Percentiles rank a stretch among this genome's conserved stretches.
Conservation (phyloP, 345 rosid genomes). For the Eucalyptus albens region DNA sequence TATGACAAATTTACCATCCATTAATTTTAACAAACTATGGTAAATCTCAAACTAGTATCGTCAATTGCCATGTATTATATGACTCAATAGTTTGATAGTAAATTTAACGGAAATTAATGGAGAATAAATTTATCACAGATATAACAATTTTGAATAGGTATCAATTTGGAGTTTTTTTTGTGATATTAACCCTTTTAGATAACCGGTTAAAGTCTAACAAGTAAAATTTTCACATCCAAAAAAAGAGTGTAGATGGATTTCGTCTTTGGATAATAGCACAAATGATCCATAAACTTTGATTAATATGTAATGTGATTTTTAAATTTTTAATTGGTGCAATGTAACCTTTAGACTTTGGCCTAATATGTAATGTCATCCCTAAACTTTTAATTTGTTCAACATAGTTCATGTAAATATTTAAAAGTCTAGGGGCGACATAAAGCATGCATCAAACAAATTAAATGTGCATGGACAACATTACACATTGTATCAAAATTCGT, state of each 20-base stretch:
- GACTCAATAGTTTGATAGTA: too few relatives aligned
- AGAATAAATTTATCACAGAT: accelerated
- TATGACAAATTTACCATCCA: too few relatives aligned
- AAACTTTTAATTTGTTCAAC: not conserved
- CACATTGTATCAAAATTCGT: accelerated
- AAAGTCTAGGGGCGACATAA: not conserved
- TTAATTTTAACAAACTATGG: too few relatives aligned
- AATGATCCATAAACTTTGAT: not conserved
- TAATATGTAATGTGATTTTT: accelerated
- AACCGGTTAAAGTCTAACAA: not conserved
- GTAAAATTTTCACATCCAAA: not conserved
- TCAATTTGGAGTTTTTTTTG: too few relatives aligned
- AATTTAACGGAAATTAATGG: too few relatives aligned
- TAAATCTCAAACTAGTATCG: too few relatives aligned
- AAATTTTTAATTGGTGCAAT: accelerated
- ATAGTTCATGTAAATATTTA: not conserved
- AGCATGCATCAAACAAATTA: too few relatives aligned
- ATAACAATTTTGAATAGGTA: too few relatives aligned
- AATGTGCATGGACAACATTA: not conserved
- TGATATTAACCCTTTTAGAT: not conserved
- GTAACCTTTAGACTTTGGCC: accelerated
- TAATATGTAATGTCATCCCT: accelerated
- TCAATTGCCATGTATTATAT: too few relatives aligned
- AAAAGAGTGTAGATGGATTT: not conserved
- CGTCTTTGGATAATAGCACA: not conserved